These are phyloP conservation scores for Arthromyces matolae DNA, from an alignment of 768 basidiomycete genomes.

Conservation along the genomic window DNA sequence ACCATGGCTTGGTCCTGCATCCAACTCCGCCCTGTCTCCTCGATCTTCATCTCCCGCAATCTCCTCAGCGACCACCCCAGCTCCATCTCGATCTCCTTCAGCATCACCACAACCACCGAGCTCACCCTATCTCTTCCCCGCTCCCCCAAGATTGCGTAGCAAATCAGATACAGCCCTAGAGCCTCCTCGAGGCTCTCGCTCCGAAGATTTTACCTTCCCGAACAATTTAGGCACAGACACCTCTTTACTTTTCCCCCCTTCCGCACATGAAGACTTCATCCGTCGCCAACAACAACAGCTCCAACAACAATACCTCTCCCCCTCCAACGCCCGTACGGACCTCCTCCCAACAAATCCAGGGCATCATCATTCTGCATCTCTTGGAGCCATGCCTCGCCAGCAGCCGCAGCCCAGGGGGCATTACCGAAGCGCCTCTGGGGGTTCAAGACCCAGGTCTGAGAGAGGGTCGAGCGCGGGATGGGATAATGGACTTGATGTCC, in stretches of 20 bases:
- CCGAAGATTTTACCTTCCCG: conserved; percentile 45
- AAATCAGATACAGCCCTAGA: conserved; percentile 60
- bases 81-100: conserved; percentile 23
- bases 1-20: conserved; percentile 16
- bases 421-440: conserved; percentile 39
- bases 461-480: conserved; percentile 30
- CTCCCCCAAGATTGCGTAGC: conserved; percentile 46
- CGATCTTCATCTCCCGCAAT: conserved; percentile 18
- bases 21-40: conserved; percentile 15
- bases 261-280: conserved; percentile 20
- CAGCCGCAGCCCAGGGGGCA: conserved; percentile 25
- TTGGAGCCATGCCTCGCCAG: conserved; percentile 1
- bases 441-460: conserved; percentile 31
- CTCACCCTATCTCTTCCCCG: conserved; percentile 28
- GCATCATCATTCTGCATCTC: conserved; percentile 15
- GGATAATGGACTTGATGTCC: conserved; percentile 19
- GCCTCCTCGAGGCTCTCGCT: conserved; percentile 35
- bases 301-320: conserved; percentile 20
- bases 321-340: conserved; percentile 11
- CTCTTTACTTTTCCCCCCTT: conserved; percentile 16
- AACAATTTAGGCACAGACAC: conserved; percentile 1
- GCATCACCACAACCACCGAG: conserved; percentile 15
- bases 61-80: conserved; percentile 22
- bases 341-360: conserved; percentile 16
- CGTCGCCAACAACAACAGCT: conserved; percentile 22